Percentiles rank a stretch among this genome's conserved stretches.
These are phyloP conservation scores for Fusarium albidum DNA, from an alignment of 2,329 filamentous ascomycete species.

Conservation along the genomic window DNA sequence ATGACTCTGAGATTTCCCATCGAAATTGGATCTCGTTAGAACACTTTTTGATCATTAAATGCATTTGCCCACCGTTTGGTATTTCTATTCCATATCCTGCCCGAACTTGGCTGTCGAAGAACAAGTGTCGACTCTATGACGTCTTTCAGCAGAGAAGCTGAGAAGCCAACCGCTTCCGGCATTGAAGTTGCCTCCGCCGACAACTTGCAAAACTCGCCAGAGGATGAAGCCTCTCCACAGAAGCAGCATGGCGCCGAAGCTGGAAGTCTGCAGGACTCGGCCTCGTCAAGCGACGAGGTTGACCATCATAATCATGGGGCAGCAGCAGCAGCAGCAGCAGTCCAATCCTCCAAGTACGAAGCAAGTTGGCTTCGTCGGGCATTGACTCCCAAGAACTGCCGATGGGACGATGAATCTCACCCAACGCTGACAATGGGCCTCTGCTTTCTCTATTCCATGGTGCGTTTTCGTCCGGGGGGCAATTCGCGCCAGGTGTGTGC, in stretches of 20 bases:
- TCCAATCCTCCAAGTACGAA: slow-evolving; percentile 33
- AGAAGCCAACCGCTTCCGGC: not conserved
- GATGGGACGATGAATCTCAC: slow-evolving; percentile 72
- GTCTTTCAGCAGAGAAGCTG: slow-evolving; percentile 10
- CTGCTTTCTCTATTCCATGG: slow-evolving; percentile 76
- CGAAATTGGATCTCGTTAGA: no score
- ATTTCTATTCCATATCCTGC: not conserved
- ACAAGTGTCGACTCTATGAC: slow-evolving; percentile 15
- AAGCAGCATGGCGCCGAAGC: not conserved
- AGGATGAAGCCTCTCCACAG: not conserved
- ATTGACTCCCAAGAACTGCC: slow-evolving; percentile 68
- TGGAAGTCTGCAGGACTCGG: not conserved
- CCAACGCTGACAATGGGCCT: slow-evolving; percentile 72
- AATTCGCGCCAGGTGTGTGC: not conserved
- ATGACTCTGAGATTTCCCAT: not conserved
- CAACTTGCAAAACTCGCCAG: slow-evolving; percentile 14
- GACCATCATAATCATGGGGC: slow-evolving; percentile 4
- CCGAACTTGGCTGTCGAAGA: not conserved
- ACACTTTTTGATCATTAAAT: not conserved
- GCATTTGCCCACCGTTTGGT: not conserved
- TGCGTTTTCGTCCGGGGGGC: slow-evolving; percentile 39
- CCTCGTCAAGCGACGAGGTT: slow-evolving; percentile 25
- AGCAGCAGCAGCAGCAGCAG: no score
- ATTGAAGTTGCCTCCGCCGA: slow-evolving; percentile 1
- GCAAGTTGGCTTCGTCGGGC: slow-evolving; percentile 32